phyloP scores from a whole-genome alignment of 192 early-diverging fungal species.

The Gonapodya prolifera region DNA sequence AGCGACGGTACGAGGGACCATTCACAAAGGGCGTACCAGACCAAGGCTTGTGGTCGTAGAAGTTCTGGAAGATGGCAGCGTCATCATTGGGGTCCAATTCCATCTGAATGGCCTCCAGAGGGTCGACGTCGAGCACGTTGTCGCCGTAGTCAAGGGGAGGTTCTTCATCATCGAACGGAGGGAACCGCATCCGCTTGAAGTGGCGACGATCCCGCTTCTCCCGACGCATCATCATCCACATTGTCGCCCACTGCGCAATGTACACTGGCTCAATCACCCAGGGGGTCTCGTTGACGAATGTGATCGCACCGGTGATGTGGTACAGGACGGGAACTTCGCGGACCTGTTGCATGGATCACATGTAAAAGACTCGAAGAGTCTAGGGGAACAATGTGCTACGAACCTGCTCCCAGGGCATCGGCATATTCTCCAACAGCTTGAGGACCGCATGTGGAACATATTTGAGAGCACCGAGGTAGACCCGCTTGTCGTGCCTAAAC shows the following conservation, averaged over 20 bases:
- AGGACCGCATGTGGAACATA: conserved; percentile 97
- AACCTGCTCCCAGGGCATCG: conserved; percentile 99
- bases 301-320: conserved; percentile 97
- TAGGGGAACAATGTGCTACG: background rate
- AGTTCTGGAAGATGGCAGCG: conserved; percentile 79
- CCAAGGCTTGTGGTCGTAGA: conserved; percentile 93
- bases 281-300: conserved; percentile 94
- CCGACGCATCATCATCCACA: conserved; percentile 99
- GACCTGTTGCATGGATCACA: conserved; percentile 22
- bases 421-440: conserved; percentile 98
- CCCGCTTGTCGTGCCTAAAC: conserved; percentile 92
- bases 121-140: conserved; percentile 96
- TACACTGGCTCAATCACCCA: conserved; percentile 96
- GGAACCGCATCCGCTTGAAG: conserved; percentile 84
- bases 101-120: conserved; percentile 97
- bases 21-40: conserved; percentile 62
- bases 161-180: conserved; percentile 66
- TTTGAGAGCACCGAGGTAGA: conserved; percentile 96
- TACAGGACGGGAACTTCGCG: conserved; percentile 93
- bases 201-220: conserved; percentile 95
- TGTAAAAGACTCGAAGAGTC: background rate
- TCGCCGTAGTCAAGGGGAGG: conserved; percentile 97
- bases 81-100: conserved; percentile 95
- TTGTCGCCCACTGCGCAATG: conserved; percentile 97
- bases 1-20: conserved; percentile 76